These are phyloP conservation scores for Ampelomyces quisqualis DNA, from an alignment of 2,329 filamentous ascomycete genomes.

Conservation along the genomic window DNA sequence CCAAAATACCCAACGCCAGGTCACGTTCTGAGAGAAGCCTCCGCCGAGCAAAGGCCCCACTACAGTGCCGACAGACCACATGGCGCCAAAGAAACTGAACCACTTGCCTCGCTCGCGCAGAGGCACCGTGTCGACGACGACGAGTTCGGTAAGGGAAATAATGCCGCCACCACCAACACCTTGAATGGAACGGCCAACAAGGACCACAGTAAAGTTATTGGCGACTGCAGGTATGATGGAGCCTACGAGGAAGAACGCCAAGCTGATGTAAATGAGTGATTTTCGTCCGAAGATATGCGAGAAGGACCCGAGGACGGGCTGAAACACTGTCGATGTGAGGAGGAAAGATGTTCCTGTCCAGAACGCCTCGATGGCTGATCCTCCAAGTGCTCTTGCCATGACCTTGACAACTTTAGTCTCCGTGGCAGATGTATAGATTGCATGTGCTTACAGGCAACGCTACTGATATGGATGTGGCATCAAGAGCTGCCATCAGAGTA, in stretches of 20 bases:
- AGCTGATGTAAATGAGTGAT: slow-evolving; percentile 38
- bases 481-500: slow-evolving; percentile 63
- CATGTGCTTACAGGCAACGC: slow-evolving; percentile 50
- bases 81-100: slow-evolving; percentile 45
- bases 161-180: slow-evolving; percentile 48
- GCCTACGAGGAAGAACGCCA: slow-evolving; percentile 42
- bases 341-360: slow-evolving; percentile 47
- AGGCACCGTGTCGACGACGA: slow-evolving; percentile 51
- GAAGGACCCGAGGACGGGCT: slow-evolving; percentile 45
- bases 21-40: slow-evolving; percentile 54
- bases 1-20: slow-evolving; percentile 67
- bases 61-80: slow-evolving; percentile 60
- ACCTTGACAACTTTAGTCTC: slow-evolving; percentile 26
- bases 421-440: background rate
- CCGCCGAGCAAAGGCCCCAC: slow-evolving; percentile 54
- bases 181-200: slow-evolving; percentile 44
- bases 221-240: slow-evolving; percentile 42
- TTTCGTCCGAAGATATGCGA: slow-evolving; percentile 46
- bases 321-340: slow-evolving; percentile 45
- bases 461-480: slow-evolving; percentile 65
- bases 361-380: slow-evolving; percentile 46
- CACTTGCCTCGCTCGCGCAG: slow-evolving; percentile 47
- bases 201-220: slow-evolving; percentile 42
- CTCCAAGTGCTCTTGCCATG: slow-evolving; percentile 40
- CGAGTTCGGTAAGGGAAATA: slow-evolving; percentile 47